Percentiles rank a stretch among this genome's conserved stretches.
These are phyloP conservation scores for Phaeotremella skinneri DNA, from an alignment of 768 basidiomycete genomes.

Conservation along the genomic window DNA sequence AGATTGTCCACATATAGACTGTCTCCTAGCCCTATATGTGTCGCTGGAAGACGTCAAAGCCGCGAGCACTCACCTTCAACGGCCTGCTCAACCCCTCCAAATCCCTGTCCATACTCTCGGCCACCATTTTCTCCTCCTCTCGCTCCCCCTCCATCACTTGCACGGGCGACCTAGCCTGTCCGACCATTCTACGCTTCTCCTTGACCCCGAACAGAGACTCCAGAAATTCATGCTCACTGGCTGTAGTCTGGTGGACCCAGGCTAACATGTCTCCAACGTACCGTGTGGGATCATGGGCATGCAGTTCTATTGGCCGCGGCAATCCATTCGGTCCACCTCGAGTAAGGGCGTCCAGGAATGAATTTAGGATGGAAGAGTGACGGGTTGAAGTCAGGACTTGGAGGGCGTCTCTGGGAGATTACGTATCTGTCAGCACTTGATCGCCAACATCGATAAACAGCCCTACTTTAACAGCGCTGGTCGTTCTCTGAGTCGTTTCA, in stretches of 20 bases:
- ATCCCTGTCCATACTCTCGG: slow-evolving; percentile 73
- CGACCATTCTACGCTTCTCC: slow-evolving; percentile 71
- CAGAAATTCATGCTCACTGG: slow-evolving; percentile 89
- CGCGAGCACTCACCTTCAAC: slow-evolving; percentile 63
- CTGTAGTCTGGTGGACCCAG: slow-evolving; percentile 95
- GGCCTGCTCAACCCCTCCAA: slow-evolving; percentile 82
- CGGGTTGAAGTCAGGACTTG: slow-evolving; percentile 74
- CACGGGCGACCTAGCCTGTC: slow-evolving; percentile 55
- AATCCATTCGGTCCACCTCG: slow-evolving; percentile 79
- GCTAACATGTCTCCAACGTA: slow-evolving; percentile 99
- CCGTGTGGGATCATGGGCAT: slow-evolving; percentile 93
- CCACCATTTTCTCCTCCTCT: slow-evolving; percentile 76
- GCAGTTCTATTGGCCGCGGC: slow-evolving; percentile 91
- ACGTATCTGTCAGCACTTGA: not conserved
- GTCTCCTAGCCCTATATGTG: too few relatives aligned
- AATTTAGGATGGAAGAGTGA: slow-evolving; percentile 71
- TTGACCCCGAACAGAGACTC: slow-evolving; percentile 77
- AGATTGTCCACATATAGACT: not conserved
- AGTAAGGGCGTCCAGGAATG: slow-evolving; percentile 83
- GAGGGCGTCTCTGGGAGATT: slow-evolving; percentile 65
- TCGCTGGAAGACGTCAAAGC: too few relatives aligned
- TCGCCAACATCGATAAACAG: not conserved
- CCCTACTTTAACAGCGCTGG: slow-evolving; percentile 73
- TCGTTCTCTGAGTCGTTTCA: slow-evolving; percentile 69
- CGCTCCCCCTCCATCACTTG: slow-evolving; percentile 45